Conservation (phyloP, 2,329 filamentous ascomycete species). For the Zymoseptoria ardabiliae region DNA sequence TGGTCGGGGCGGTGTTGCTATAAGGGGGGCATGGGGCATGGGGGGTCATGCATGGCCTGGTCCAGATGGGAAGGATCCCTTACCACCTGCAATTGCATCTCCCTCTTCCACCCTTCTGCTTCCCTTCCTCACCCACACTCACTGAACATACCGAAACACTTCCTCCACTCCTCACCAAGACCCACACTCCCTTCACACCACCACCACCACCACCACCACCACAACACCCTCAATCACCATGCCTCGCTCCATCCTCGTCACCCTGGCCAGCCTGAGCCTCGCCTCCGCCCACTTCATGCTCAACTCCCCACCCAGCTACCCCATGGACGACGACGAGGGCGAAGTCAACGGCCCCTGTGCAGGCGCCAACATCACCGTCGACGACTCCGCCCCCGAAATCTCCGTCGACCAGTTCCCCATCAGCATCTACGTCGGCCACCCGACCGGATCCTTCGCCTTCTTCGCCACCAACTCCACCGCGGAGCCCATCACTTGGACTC, state of each 20-base stretch:
- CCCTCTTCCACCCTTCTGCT: neutral
- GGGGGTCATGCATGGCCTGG: too few species aligned
- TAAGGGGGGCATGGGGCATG: too few species aligned
- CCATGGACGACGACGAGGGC: slow-evolving; percentile 23
- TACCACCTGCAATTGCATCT: too few species aligned
- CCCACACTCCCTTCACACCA: neutral
- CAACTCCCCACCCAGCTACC: slow-evolving; percentile 31
- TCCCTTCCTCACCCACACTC: neutral
- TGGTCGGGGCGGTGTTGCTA: too few species aligned
- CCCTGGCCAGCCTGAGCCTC: slow-evolving; percentile 22
- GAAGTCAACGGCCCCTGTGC: slow-evolving; percentile 24
- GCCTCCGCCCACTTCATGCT: slow-evolving; percentile 39
- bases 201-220: neutral
- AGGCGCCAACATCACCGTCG: slow-evolving; percentile 19
- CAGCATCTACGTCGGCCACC: slow-evolving; percentile 23
- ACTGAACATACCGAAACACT: neutral
- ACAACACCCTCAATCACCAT: slow-evolving; percentile 14
- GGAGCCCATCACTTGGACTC: slow-evolving; percentile 26
- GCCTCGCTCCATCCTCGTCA: slow-evolving; percentile 20
- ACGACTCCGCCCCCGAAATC: slow-evolving; percentile 18
- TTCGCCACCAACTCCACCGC: slow-evolving; percentile 22
- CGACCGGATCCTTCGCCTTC: slow-evolving; percentile 22
- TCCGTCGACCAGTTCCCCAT: slow-evolving; percentile 25
- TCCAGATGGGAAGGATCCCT: too few species aligned
- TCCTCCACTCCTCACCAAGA: slow-evolving; percentile 1